phyloP scores from a whole-genome alignment of 208 protist genomes.

The Trypanosoma avium region DNA sequence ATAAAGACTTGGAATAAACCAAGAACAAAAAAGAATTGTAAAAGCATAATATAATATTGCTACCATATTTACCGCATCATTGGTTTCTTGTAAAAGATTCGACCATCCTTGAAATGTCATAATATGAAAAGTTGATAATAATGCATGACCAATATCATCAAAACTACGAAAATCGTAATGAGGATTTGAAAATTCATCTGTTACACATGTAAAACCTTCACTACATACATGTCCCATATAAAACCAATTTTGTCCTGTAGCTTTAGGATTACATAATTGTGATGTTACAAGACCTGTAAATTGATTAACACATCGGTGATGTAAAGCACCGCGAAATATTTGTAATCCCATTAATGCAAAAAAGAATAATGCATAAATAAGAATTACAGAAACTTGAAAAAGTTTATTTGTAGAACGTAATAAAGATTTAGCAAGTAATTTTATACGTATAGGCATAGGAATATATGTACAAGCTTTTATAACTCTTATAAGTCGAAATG shows the following conservation, averaged over 20 bases:
- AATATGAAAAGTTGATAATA: conserved; percentile 88
- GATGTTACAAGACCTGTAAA: conserved; percentile 49
- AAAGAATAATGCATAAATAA: conserved; percentile 88
- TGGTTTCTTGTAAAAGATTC: conserved; percentile 76
- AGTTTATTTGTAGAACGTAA: conserved; percentile 78
- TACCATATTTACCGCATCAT: conserved; percentile 58
- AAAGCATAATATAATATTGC: conserved; percentile 85
- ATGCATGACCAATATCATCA: conserved; percentile 88
- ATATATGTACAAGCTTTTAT: conserved; percentile 83
- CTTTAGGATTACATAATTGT: conserved; percentile 58
- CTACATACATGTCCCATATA: conserved; percentile 77
- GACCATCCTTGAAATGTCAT: conserved; percentile 92
- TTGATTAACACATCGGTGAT: conserved; percentile 75
- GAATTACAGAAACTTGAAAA: conserved; percentile 64
- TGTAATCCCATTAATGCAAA: conserved; percentile 87
- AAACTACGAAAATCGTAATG: conserved; percentile 88
- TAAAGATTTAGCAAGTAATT: conserved; percentile 86
- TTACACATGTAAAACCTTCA: conserved; percentile 47
- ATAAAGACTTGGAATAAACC: conserved; percentile 86
- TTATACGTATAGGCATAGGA: conserved; percentile 71
- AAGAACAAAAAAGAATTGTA: conserved; percentile 83
- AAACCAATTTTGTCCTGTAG: conserved; percentile 58
- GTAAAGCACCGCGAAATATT: conserved; percentile 77
- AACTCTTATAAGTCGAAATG: conserved; percentile 82
- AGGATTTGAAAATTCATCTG: conserved; percentile 63